A percentile compares a stretch with the other conserved stretches of the same genome.
Evolutionary conservation across 1,139 yeast species (phyloP).

Genomic region (Blastobotrys proliferans): DNA sequence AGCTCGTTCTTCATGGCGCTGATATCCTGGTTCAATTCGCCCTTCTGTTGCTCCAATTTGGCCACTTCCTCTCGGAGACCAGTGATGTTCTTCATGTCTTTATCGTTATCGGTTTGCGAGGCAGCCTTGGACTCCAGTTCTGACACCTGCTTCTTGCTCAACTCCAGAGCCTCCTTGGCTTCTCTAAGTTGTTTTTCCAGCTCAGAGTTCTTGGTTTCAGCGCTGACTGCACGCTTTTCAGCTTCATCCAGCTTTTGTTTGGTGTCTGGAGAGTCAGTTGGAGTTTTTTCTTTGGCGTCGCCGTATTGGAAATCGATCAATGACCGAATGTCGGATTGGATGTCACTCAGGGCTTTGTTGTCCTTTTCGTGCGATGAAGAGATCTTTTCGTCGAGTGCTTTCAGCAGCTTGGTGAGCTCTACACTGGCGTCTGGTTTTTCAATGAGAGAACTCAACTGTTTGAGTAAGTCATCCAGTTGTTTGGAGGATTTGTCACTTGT

Average conservation of each 20-base stretch:
- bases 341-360: conserved; percentile 11
- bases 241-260: background rate
- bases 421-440: background rate
- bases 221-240: conserved; percentile 11
- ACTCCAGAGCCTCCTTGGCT: conserved; percentile 10
- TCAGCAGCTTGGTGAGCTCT: conserved; percentile 3
- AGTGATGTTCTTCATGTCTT: conserved; percentile 5
- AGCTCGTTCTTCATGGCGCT: conserved; percentile 28
- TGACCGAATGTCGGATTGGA: conserved; percentile 24
- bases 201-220: conserved; percentile 9
- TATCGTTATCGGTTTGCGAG: background rate
- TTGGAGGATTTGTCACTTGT: no score
- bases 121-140: conserved; percentile 15
- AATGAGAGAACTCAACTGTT: background rate
- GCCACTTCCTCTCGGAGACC: conserved; percentile 19
- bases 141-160: conserved; percentile 16
- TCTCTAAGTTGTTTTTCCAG: conserved; percentile 5
- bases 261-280: background rate
- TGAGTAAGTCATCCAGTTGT: conserved; percentile 2
- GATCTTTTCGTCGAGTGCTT: conserved; percentile 7
- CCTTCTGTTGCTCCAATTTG: conserved; percentile 23
- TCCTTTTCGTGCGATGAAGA: conserved; percentile 5
- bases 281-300: conserved; percentile 8
- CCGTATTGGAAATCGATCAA: conserved; percentile 25
- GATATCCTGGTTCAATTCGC: conserved; percentile 23